phyloP scores from a whole-genome alignment of 2,329 filamentous ascomycete genomes.

The Elsinoe batatas region DNA sequence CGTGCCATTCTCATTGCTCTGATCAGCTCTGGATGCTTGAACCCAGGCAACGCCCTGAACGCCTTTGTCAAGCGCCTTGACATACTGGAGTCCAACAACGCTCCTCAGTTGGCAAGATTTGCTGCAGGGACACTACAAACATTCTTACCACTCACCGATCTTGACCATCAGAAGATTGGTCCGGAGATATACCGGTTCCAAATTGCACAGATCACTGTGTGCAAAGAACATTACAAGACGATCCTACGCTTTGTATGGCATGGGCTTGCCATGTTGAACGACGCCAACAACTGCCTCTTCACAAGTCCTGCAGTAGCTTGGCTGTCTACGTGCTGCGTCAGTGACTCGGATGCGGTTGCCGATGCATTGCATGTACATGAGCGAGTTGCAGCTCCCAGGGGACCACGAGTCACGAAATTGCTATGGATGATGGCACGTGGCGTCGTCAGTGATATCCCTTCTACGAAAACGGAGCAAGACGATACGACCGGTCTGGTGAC shows the following conservation, averaged over 20 bases:
- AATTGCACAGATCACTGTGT: constrained; percentile 12
- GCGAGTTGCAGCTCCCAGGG: not conserved
- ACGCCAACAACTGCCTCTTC: constrained; percentile 4
- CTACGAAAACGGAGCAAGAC: not conserved
- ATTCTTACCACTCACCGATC: constrained; percentile 9
- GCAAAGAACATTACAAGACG: not conserved
- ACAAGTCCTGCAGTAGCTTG: not conserved
- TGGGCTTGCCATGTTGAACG: not conserved
- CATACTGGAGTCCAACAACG: not conserved
- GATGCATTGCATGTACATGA: not conserved
- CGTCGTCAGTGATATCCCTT: not conserved
- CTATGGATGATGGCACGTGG: not conserved
- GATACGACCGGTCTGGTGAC: not conserved
- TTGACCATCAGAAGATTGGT: constrained; percentile 1
- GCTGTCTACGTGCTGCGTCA: constrained; percentile 7
- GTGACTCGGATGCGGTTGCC: not conserved
- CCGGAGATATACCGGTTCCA: constrained; percentile 13
- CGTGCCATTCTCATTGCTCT: constrained; percentile 15
- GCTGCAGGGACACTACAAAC: constrained; percentile 4
- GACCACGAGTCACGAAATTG: not conserved
- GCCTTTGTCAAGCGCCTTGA: constrained; percentile 13
- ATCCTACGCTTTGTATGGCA: constrained; percentile 12
- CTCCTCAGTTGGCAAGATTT: constrained; percentile 7
- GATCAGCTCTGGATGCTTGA: constrained; percentile 15
- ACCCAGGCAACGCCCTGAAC: constrained; percentile 11